Evolutionary conservation across 2,329 filamentous ascomycete species (phyloP).

Genomic region (Cytospora paraplurivora): DNA sequence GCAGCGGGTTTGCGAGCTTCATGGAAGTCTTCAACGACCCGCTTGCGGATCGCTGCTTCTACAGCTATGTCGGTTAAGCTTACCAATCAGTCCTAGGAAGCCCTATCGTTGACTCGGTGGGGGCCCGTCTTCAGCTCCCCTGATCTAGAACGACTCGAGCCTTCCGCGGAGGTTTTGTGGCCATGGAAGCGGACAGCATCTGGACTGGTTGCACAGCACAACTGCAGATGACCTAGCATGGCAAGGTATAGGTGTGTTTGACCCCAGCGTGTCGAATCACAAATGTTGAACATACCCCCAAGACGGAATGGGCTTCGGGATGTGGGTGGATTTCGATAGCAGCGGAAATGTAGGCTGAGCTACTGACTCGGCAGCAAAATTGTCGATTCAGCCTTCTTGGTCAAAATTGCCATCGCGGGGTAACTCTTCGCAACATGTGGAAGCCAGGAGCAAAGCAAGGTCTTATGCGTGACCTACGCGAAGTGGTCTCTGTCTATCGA

Average conservation of each 20-base stretch:
- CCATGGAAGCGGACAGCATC: not conserved
- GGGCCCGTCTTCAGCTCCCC: slow-evolving; percentile 7
- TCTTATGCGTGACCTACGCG: not conserved
- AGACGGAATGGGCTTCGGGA: not conserved
- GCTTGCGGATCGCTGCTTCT: slow-evolving; percentile 7
- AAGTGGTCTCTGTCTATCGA: not conserved
- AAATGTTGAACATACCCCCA: not conserved
- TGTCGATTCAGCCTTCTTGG: not conserved
- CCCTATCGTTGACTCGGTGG: slow-evolving; percentile 8
- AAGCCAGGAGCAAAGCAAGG: not conserved
- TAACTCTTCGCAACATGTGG: not conserved
- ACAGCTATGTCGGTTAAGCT: slow-evolving; percentile 11
- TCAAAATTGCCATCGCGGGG: not conserved
- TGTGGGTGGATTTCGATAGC: not conserved
- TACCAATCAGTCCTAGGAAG: not conserved
- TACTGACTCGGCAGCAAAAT: not conserved
- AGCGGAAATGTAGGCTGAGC: not conserved
- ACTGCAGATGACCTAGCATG: too few species aligned
- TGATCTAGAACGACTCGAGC: too few species aligned
- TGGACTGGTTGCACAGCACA: too few species aligned
- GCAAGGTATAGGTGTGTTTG: not conserved
- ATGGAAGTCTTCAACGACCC: not conserved
- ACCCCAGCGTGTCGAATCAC: not conserved
- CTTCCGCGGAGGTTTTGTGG: too few species aligned
- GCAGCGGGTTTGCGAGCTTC: too few species aligned